Evolutionary conservation across 768 basidiomycete genomes (phyloP), one percentile per base, ranked within the genome.

Genomic region (Plicaturopsis crispa): DNA sequence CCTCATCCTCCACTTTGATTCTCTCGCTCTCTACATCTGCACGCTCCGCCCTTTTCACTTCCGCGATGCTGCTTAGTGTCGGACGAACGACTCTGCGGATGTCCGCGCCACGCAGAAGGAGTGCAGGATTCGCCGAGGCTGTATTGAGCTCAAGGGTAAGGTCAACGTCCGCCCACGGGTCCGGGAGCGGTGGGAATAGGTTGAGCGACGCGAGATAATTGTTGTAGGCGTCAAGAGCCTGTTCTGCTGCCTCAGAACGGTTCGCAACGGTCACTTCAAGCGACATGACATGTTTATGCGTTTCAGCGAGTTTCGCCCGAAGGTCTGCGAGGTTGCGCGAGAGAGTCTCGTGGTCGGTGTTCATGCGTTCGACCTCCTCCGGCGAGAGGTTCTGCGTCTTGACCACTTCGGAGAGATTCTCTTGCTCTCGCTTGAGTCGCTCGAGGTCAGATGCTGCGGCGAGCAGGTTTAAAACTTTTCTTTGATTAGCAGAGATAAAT

Each of bases 291-390:
- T 64, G 58, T 52, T 81, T 76, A 42, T 82, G 80, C 2, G 82
- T 77, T 48, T 92, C 84, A 0, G 76, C 59, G 6, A 88, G 75
- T 52, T 84, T 90, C 43, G 75, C 66, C 46, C 77, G 82, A 39
- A 92, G 73, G 43, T 87, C 85, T 45, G 84, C 80, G 38, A 91
- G 61, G 48, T 73, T 84, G 36, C 78, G 73, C 4, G 75, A 66
- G 24, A 94, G 69, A 19, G 69, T 76, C 48, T 92, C 87, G 41
- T 90, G 84, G 47, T 97, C 92, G 4, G 78, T 78, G 50, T 84
- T 92, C 88, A 99, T 93, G 24, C 80, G 80, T 38, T 75, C 62
- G 30, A 96, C 90, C 59, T 99, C 93, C 57, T 93, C 89, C 0
- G 86, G 84, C 2, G 86, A 77, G 31, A 99, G 71, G 52, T 96